Percentiles rank a stretch among this genome's conserved stretches.
These are phyloP conservation scores for Helicocarpus griseus DNA, from an alignment of 2,329 filamentous ascomycete genomes.

Conservation along the genomic window DNA sequence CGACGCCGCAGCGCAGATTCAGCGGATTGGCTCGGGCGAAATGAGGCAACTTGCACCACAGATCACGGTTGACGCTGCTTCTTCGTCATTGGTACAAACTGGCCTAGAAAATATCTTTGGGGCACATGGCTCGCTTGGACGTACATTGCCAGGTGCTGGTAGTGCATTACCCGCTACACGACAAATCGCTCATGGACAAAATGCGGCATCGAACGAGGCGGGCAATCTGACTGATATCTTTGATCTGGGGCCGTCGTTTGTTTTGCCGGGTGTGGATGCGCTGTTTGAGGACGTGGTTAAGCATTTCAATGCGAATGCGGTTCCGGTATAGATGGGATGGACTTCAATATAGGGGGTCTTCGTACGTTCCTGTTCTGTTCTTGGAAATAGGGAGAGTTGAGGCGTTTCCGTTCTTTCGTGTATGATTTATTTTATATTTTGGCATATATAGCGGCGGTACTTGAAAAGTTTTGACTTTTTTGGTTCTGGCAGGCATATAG, in stretches of 20 bases:
- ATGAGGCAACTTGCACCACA: slow-evolving; percentile 16
- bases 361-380: no score
- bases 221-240: slow-evolving; percentile 26
- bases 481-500: no score
- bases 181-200: slow-evolving; percentile 4
- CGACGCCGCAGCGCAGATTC: slow-evolving; percentile 66
- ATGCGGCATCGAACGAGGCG: not conserved
- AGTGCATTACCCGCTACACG: not conserved
- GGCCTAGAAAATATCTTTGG: slow-evolving; percentile 29
- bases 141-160: not conserved
- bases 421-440: no score
- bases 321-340: slow-evolving; percentile 2
- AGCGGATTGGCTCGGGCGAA: slow-evolving; percentile 28
- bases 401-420: no score
- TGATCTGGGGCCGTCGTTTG: slow-evolving; percentile 29
- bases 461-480: no score
- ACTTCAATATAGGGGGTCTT: not conserved
- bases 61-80: slow-evolving; percentile 16
- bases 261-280: slow-evolving; percentile 26
- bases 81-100: slow-evolving; percentile 18
- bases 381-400: no score
- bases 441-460: no score
- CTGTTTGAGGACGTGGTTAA: slow-evolving; percentile 32
- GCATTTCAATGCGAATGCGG: slow-evolving; percentile 15
- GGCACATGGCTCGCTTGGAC: slow-evolving; percentile 2